Conservation (phyloP, 1,284 basidiomycete genomes). For the Trichosporon sp. region DNA sequence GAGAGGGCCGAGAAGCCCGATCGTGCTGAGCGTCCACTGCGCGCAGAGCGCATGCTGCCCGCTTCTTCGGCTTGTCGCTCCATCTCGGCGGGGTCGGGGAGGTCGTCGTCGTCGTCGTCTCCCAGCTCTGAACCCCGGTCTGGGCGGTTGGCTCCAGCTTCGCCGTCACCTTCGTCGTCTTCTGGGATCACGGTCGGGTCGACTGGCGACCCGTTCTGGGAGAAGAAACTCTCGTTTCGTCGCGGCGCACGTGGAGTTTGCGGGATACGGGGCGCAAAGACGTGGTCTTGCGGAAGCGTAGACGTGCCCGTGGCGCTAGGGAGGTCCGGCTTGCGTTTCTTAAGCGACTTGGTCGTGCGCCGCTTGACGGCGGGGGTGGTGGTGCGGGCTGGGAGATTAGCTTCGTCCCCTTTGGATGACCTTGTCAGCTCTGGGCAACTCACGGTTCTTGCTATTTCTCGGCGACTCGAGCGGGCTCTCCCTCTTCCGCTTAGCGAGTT, state of each 20-base stretch:
- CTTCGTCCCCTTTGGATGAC: no score
- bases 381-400: neutral
- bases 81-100: conserved; percentile 41
- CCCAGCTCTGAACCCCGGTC: conserved; percentile 17
- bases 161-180: no score
- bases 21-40: conserved; percentile 1
- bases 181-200: conserved; percentile 9
- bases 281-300: conserved; percentile 40
- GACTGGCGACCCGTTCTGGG: conserved; percentile 32
- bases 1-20: neutral
- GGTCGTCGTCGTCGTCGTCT: conserved; percentile 26
- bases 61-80: conserved; percentile 20
- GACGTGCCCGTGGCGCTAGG: conserved; percentile 12
- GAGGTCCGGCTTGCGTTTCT: conserved; percentile 13
- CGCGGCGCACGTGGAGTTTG: conserved; percentile 36
- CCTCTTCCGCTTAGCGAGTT: neutral
- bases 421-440: neutral
- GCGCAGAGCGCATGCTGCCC: neutral
- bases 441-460: conserved; percentile 20
- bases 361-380: conserved; percentile 10
- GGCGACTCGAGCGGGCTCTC: neutral
- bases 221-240: conserved; percentile 33
- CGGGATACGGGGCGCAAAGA: conserved; percentile 40
- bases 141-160: no score
- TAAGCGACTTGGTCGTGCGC: neutral